phyloP scores from a whole-genome alignment of 768 basidiomycete species.

The Rhodocollybia butyracea region DNA sequence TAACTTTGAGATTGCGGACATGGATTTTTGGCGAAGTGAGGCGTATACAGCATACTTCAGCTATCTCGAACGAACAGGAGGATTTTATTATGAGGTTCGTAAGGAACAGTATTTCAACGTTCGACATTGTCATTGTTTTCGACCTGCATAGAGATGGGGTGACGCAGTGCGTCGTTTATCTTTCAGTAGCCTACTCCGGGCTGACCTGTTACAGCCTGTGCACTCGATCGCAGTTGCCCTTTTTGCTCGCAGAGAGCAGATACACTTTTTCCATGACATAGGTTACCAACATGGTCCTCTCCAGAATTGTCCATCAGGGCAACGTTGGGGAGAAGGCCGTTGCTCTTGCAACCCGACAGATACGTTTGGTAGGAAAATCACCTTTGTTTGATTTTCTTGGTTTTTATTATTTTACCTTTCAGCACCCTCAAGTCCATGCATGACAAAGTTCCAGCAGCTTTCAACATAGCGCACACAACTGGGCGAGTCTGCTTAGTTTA shows the following conservation, averaged over 20 bases:
- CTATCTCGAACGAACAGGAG: conserved; percentile 75
- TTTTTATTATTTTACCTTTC: too few relatives aligned
- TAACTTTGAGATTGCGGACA: conserved; percentile 89
- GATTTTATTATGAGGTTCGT: conserved; percentile 87
- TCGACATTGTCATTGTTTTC: not conserved
- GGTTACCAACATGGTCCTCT: conserved; percentile 82
- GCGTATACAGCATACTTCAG: conserved; percentile 85
- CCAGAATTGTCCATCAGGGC: conserved; percentile 68
- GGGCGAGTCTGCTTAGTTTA: too few relatives aligned
- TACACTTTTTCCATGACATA: conserved; percentile 83
- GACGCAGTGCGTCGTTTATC: conserved; percentile 60
- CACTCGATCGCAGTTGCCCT: conserved; percentile 64
- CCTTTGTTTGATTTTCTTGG: too few relatives aligned
- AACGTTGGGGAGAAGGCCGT: conserved; percentile 51
- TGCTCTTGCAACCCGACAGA: conserved; percentile 73
- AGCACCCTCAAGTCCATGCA: conserved; percentile 42
- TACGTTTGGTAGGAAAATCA: conserved; percentile 63
- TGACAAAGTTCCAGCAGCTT: conserved; percentile 33
- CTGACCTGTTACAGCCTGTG: conserved; percentile 4
- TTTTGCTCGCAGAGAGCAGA: conserved; percentile 68
- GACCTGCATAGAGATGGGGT: conserved; percentile 66
- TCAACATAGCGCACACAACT: conserved; percentile 25
- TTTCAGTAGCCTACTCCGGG: too few relatives aligned
- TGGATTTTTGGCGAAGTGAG: conserved; percentile 85
- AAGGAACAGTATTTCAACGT: not conserved